A percentile compares a stretch with the other conserved stretches of the same genome.
phyloP scores from a whole-genome alignment of 2,329 filamentous ascomycete species.

The Albifimbria verrucaria region DNA sequence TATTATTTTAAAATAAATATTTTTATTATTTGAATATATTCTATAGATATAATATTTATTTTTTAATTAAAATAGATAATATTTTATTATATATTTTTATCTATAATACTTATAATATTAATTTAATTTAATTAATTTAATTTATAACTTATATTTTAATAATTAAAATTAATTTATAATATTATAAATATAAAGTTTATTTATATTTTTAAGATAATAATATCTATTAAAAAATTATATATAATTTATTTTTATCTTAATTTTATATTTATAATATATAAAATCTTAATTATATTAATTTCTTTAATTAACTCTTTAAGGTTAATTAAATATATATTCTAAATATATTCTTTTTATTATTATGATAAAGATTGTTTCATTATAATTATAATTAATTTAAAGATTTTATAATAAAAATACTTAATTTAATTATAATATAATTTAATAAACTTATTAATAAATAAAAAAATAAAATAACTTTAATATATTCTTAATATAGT shows the following conservation, averaged over 20 bases:
- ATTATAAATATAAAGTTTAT: not conserved
- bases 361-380: not conserved
- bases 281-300: not conserved
- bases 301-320: not conserved
- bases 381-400: not conserved
- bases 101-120: not conserved
- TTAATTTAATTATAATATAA: not conserved
- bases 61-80: not conserved
- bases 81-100: not conserved
- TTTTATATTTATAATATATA: not conserved
- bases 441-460: not conserved
- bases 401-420: not conserved
- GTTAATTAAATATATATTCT: not conserved
- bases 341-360: not conserved
- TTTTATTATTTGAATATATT: conserved; percentile 2
- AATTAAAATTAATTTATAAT: not conserved
- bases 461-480: not conserved
- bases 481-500: not conserved
- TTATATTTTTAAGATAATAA: not conserved
- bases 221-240: not conserved
- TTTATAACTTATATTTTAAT: no score
- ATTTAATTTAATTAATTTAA: not conserved
- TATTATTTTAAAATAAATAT: conserved; percentile 1
- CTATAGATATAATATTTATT: no score
- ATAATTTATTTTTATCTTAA: not conserved